These are phyloP conservation scores for Ostreobium quekettii DNA, from an alignment of 139 green algal genomes.

Conservation along the genomic window DNA sequence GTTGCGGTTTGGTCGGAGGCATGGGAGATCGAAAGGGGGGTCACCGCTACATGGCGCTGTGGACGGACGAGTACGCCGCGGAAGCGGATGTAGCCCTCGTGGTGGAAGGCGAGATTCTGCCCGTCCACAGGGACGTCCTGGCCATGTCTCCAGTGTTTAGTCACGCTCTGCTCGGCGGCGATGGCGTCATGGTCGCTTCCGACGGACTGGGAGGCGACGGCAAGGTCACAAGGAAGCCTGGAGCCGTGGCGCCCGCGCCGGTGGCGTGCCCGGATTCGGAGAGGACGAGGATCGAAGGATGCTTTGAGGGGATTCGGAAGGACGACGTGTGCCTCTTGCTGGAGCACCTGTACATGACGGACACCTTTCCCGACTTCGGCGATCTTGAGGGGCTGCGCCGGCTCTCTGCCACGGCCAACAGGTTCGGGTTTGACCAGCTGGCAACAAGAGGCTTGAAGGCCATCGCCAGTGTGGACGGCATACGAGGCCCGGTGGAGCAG, in stretches of 20 bases:
- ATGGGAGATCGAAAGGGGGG: too few species aligned
- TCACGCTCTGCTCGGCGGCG: neutral
- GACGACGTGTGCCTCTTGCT: conserved; percentile 6
- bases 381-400: too few species aligned
- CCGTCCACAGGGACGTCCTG: conserved; percentile 10
- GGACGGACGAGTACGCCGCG: conserved; percentile 3
- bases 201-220: neutral
- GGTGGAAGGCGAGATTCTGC: neutral
- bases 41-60: conserved; percentile 5
- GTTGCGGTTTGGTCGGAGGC: too few species aligned
- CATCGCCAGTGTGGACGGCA: too few species aligned
- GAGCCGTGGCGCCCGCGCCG: neutral
- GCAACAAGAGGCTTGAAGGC: too few species aligned
- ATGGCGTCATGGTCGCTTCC: neutral
- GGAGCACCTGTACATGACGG: conserved; percentile 12
- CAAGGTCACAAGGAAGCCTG: neutral
- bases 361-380: too few species aligned
- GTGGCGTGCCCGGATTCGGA: neutral
- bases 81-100: conserved; percentile 6
- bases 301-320: neutral
- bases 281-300: neutral
- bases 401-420: too few species aligned
- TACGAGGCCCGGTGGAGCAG: too few species aligned
- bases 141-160: neutral
- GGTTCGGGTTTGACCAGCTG: too few species aligned